Evolutionary conservation across 768 basidiomycete genomes (phyloP).

Genomic region (Saitozyma podzolica): DNA sequence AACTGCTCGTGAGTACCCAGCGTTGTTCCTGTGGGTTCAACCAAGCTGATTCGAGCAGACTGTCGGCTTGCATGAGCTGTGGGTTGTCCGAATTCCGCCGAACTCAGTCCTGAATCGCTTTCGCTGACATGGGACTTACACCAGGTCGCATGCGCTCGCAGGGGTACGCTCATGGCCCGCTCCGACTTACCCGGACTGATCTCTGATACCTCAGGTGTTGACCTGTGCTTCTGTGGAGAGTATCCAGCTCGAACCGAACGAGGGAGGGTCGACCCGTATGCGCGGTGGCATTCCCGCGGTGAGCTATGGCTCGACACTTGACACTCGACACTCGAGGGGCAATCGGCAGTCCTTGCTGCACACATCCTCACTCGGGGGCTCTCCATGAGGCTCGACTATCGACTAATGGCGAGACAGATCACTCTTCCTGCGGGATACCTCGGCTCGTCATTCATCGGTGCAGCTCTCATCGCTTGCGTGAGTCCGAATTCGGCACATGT

Average conservation of each 20-base stretch:
- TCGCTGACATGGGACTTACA: background rate
- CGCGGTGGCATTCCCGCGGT: slow-evolving; percentile 52
- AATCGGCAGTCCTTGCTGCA: too few species aligned
- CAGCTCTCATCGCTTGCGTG: slow-evolving; percentile 45
- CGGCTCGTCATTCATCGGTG: slow-evolving; percentile 50
- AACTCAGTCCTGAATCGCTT: too few species aligned
- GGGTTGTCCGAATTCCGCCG: slow-evolving; percentile 5
- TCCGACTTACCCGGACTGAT: background rate
- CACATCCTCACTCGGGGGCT: too few species aligned
- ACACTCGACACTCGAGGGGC: too few species aligned
- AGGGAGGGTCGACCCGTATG: slow-evolving; percentile 53
- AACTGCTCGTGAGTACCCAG: slow-evolving; percentile 38
- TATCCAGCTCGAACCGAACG: slow-evolving; percentile 49
- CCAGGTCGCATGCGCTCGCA: slow-evolving; percentile 49
- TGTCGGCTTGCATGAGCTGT: slow-evolving; percentile 51
- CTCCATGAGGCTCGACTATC: too few species aligned
- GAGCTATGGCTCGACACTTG: slow-evolving; percentile 6
- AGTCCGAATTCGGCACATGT: slow-evolving; percentile 9
- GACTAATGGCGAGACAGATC: slow-evolving; percentile 17
- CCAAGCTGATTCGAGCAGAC: slow-evolving; percentile 25
- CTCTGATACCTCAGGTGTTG: slow-evolving; percentile 17
- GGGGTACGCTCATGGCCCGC: slow-evolving; percentile 34
- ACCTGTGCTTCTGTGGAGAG: slow-evolving; percentile 37
- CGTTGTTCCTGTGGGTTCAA: background rate
- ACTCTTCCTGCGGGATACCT: slow-evolving; percentile 52